Base-by-base conservation (phyloP, 805 yeast species). In the Candida qinlingensis region DNA sequence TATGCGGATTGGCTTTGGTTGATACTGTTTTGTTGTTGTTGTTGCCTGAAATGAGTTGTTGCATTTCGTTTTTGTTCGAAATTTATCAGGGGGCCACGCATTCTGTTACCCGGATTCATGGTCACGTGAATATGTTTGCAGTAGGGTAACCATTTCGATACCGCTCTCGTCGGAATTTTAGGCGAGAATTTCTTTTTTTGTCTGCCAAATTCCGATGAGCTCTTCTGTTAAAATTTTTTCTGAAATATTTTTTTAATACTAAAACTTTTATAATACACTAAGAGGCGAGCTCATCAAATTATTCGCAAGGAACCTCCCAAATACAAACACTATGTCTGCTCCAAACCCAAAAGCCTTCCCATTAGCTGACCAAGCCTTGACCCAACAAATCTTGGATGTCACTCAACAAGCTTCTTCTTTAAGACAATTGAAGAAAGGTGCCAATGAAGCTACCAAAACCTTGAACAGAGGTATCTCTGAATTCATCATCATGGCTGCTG, bases 401-500 rank as follows among this genome's bases (percentile, higher is more conserved):
- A 94, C 88, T 64, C 99, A 94, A 77, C 99, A 94, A 78, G 89
- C 97, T 54, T 91, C 96, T 65, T 90, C 87, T 76, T 81, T 94
- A 70, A 90, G 98, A 80, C 99, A 94, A 77, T 83, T 94, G 73
- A 94, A 94, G 82, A 94, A 94, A 75, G 99, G 99, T 75, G 99
- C 99, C 62, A 94, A 94, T 73, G 99, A 94, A 78, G 96, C 98
- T 67, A 94, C 97, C 75, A 92, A 92, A 81, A 92, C 97, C 64
- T 81, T 92, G 76, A 92, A 92, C 87, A 87, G 98, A 80, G 99
- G 99, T 84, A 92, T 92, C 67, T 87, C 97, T 64, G 99, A 92
- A 77, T 92, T 92, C 80, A 91, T 92, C 73, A 88, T 92, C 76
- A 89, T 94, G 97, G 99, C 99, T 59, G 99, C 99, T 63, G 99